Evolutionary conservation across 352 stramenopile genomes (phyloP).

Genomic region (Globisporangium cylindrosporum): DNA sequence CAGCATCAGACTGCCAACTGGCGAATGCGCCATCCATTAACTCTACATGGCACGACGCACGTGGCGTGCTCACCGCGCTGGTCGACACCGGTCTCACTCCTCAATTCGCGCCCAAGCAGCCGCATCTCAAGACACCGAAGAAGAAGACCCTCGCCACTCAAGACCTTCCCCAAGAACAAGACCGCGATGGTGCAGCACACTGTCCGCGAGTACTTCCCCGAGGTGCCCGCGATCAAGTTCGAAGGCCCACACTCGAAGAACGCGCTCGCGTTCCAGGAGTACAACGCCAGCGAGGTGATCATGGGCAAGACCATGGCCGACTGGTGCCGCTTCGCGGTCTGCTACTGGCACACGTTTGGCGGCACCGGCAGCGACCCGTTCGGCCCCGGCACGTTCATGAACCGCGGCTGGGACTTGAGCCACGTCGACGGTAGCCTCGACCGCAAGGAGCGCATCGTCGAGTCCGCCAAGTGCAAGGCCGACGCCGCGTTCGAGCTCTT

Average conservation of each 20-base stretch:
- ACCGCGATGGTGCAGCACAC: slow-evolving; percentile 17
- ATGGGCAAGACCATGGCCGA: slow-evolving; percentile 77
- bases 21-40: background rate
- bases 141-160: background rate
- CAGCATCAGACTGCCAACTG: background rate
- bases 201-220: slow-evolving; percentile 50
- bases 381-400: slow-evolving; percentile 33
- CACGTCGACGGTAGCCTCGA: slow-evolving; percentile 30
- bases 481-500: slow-evolving; percentile 88
- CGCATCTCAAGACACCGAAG: background rate
- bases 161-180: background rate
- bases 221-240: slow-evolving; percentile 59
- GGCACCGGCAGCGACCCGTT: slow-evolving; percentile 34
- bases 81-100: slow-evolving; percentile 2
- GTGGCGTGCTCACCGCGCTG: background rate
- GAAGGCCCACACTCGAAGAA: slow-evolving; percentile 43
- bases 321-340: slow-evolving; percentile 58
- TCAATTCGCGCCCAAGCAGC: slow-evolving; percentile 4
- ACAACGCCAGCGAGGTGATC: slow-evolving; percentile 75
- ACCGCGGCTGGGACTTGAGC: slow-evolving; percentile 38
- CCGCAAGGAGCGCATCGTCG: slow-evolving; percentile 45
- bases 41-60: background rate
- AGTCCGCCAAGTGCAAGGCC: slow-evolving; percentile 67
- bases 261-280: slow-evolving; percentile 69
- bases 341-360: slow-evolving; percentile 60